Evolutionary conservation across 2,329 filamentous ascomycete genomes (phyloP).

Genomic region (Xylariaceae sp.): DNA sequence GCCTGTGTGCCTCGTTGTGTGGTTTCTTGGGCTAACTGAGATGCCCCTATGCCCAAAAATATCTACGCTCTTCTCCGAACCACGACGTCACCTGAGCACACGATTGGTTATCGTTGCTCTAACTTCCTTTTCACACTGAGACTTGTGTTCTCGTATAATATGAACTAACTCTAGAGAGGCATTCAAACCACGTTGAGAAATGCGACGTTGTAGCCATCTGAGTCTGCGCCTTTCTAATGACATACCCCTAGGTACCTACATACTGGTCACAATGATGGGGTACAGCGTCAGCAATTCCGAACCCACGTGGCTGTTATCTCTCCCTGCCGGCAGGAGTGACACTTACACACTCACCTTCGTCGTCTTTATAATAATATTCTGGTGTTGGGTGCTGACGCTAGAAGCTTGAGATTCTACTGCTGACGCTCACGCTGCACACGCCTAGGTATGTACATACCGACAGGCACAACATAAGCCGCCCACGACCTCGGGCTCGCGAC

Average conservation of each 20-base stretch:
- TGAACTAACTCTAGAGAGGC: no score
- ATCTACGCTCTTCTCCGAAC: neutral
- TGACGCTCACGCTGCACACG: conserved; percentile 19
- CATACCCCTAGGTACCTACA: no score
- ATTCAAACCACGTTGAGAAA: no score
- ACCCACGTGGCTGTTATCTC: neutral
- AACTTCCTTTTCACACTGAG: no score
- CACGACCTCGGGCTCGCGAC: conserved; percentile 21
- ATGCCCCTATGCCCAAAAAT: conserved; percentile 9
- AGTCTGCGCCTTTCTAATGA: no score
- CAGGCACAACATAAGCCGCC: conserved; percentile 26
- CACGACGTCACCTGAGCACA: neutral
- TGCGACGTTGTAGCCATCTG: no score
- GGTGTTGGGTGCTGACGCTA: conserved; percentile 30
- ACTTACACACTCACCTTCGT: conserved; percentile 3
- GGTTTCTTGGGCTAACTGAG: neutral
- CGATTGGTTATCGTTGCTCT: neutral
- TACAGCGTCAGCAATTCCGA: neutral
- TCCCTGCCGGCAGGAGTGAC: neutral
- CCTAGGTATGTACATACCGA: conserved; percentile 11
- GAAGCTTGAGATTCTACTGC: conserved; percentile 28
- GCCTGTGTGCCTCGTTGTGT: conserved; percentile 1
- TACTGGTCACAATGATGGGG: no score
- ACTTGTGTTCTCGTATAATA: no score
- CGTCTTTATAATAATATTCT: conserved; percentile 4